Base-by-base conservation (phyloP, 176 grass and related monocot genomes). In the Bromus sterilis region DNA sequence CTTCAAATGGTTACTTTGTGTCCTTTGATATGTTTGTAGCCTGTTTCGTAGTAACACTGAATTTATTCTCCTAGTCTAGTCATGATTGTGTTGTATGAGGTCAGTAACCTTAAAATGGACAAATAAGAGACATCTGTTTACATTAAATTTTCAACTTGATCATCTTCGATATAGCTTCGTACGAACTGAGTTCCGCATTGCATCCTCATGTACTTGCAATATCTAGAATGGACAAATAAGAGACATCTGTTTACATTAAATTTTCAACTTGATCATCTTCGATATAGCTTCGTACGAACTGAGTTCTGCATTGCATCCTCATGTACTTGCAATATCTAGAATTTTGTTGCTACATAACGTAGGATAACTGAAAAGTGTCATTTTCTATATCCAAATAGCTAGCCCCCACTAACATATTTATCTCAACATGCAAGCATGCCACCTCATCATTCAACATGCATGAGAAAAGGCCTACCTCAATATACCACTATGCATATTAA, bases 1-100 rank as follows among this genome's bases (percentile, higher is more conserved):
- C 29, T 66, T 86, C 1, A 21, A 10, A 81, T 55, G 15, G 44
- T 82, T 82, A 18, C 26, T 20, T 68, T 31, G 3, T 49, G 43
- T 32, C 28, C 26, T 77, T 85, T 72, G 34, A 23, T 85, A 77
- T 71, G 41, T 75, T 77, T 82, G 24, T 25, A 79, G 64, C 29
- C 48, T 80, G 74, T 67, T 74, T 48, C 3, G 15, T 44, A n/a
- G 11, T 41, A 51, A 23, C n/a, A 37, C 39, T 75, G 23, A 79
- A 31, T 39, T 65, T 73, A 66, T 74, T 69, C 56, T 74, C 39
- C 63, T 71, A 42, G 40, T 56, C 24, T 55, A 10, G 48, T 71
- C 44, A 64, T 65, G 41, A 69, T 66, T 77, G 40, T 26, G 33
- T 39, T 67, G n/a, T 80, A 64, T 83, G 31, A 30, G 20, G 69